Base-by-base conservation (phyloP, 192 early-diverging fungal species). In the Coemansia sp. region DNA sequence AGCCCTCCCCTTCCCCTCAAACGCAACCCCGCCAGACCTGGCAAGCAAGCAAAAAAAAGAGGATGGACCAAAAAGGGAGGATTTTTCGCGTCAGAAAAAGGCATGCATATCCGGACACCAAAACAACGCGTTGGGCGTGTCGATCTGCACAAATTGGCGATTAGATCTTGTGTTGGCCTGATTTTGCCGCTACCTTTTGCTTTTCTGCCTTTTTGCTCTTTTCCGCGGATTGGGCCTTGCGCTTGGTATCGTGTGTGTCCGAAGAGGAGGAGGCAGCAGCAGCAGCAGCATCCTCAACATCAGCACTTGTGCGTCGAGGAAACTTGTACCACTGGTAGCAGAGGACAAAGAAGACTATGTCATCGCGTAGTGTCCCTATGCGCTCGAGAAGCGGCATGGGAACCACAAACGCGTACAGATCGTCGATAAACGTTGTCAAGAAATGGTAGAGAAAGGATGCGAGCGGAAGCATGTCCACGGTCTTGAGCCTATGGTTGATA, bases 391-490 rank as follows among this genome's bases (percentile, higher is more conserved):
- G 67, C 48, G 85, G 82, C 85, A 86, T 86, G n/a, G 85, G 84
- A 22, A 87, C 84, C 19, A 85, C 81, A n/a, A 88, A 71, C 19
- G 87, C 85, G 61, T 84, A 88, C 41, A 88, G 74, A 40, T 88
- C 87, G 69, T 88, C 86, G 57, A 84, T 81, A 64, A 87, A 87
- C 5, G 86, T 87, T 55, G 72, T 63, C 43, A 87, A 64, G 67
- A 84, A 82, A 11, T 80, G 83, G 65, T 85, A 88, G 38, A 81
- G 71, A 63, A 88, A 88, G 5, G 86, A 75, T 13, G 76, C 70
- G 58, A 84, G 70, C 56, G 86, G 86, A 72, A 88, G 75, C 74
- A 84, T 82, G 37, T 86, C 86, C 14, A 88, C 86, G 1, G 84
- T 75, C 41, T 72, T 79, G 20, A 87, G 79, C 44, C 69, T 77